These are phyloP conservation scores for Acrocalymma vagum DNA, from an alignment of 2,329 filamentous ascomycete genomes.

Conservation along the genomic window DNA sequence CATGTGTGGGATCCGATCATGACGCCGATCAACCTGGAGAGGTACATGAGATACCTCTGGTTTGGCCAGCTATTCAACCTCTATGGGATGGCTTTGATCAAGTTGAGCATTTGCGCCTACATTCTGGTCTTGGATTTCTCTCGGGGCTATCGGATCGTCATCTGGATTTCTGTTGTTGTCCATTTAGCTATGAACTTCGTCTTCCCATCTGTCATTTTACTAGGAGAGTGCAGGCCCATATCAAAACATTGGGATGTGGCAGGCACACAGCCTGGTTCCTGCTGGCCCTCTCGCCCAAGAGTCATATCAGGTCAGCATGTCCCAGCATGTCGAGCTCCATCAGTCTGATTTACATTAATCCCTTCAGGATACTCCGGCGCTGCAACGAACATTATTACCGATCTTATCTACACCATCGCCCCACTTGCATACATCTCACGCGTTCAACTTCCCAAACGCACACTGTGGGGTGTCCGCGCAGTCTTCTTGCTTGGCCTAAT, in stretches of 20 bases:
- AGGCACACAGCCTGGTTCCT: constrained; percentile 27
- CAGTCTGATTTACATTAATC: neutral
- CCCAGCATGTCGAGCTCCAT: neutral
- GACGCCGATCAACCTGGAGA: constrained; percentile 24
- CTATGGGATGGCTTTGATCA: constrained; percentile 37
- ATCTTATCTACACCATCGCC: constrained; percentile 31
- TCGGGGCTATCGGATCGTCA: constrained; percentile 24
- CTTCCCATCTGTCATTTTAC: constrained; percentile 29
- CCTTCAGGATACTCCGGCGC: constrained; percentile 30
- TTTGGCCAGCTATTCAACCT: constrained; percentile 32
- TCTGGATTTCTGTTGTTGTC: constrained; percentile 29
- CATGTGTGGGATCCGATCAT: constrained; percentile 35
- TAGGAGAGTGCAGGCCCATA: constrained; percentile 32
- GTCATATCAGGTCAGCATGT: constrained; percentile 32
- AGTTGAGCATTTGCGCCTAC: constrained; percentile 37
- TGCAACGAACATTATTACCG: constrained; percentile 33
- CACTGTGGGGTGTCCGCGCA: constrained; percentile 34
- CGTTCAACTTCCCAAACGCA: constrained; percentile 32
- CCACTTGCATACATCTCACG: constrained; percentile 32
- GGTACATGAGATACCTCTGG: constrained; percentile 30
- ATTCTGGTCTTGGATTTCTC: constrained; percentile 37
- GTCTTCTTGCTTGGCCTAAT: constrained; percentile 36
- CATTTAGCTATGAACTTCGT: constrained; percentile 31
- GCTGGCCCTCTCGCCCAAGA: constrained; percentile 30
- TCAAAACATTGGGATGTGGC: constrained; percentile 31